Conservation (phyloP, 345 rosid species). For the Geranium rotundifolium region DNA sequence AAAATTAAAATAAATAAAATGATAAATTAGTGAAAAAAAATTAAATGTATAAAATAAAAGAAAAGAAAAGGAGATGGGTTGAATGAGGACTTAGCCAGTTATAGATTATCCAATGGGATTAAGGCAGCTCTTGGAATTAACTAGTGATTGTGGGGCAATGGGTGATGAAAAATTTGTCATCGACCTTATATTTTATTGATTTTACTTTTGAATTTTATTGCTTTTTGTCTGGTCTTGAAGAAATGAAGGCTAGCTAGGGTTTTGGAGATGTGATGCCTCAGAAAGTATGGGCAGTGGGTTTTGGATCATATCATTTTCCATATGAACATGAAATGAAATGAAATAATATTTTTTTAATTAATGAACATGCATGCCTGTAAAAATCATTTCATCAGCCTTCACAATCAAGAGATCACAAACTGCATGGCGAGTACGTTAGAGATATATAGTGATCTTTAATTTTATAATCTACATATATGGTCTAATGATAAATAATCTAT, state of each 20-base stretch:
- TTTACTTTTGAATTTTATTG: too few relatives aligned
- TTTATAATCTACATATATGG: too few relatives aligned
- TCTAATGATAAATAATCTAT: too few relatives aligned
- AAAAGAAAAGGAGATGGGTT: neutral
- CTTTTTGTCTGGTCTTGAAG: neutral
- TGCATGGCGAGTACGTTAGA: too few relatives aligned
- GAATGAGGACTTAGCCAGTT: too few relatives aligned
- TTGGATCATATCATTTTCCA: neutral
- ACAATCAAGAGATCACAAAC: neutral
- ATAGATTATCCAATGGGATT: neutral
- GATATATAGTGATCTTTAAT: too few relatives aligned
- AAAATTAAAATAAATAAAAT: too few relatives aligned
- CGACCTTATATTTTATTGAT: neutral
- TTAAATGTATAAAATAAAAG: too few relatives aligned
- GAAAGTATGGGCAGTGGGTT: conserved; percentile 31
- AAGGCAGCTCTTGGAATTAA: neutral
- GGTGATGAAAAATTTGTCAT: neutral
- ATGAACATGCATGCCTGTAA: too few relatives aligned
- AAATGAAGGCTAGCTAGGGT: conserved; percentile 1
- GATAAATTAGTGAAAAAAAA: too few relatives aligned
- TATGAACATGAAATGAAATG: neutral
- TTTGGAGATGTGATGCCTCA: conserved; percentile 24
- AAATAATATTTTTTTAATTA: too few relatives aligned
- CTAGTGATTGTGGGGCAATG: neutral
- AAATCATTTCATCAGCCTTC: neutral